Base-by-base conservation (phyloP, 164 flowering plant genomes). In the Euptelea pleiosperma region DNA sequence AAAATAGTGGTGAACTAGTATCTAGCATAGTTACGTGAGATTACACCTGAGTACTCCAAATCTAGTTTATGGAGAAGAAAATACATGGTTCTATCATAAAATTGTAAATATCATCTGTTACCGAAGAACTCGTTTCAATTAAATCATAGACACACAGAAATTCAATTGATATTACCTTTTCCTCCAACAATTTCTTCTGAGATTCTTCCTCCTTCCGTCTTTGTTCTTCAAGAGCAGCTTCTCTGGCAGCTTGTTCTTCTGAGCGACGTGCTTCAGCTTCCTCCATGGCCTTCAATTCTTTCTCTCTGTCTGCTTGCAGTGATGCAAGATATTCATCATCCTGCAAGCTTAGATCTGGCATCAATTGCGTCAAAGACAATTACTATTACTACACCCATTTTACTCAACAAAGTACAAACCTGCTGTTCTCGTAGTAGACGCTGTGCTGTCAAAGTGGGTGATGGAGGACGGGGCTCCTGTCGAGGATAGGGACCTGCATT, bases 301-400 rank as follows among this genome's bases (percentile, higher is more conserved):
- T 93, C 65, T 88, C 97, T 76, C 78, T 72, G 71, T 90, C 99
- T 60, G 97, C 97, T 85, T 83, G 88, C 56, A 91, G 65, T 25
- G 99, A 70, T 65, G 97, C 96, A 72, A 85, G 75, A 70, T 88
- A 94, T 58, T 85, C 97, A 67, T 91, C 97, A 75, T 94, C 97
- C 99, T 90, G 77, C 62, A 78, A 45, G 51, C 22, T 48, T 44
- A 63, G n/a, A 40, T 3, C n/a, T 24, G 30, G 22, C 12, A 58
- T 44, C 44, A 47, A 22, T 29, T 4, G 29, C 9, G 10, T 43
- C n/a, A 41, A 26, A 28, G 10, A 28, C 1, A 33, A 41, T 21
- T 3, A 19, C n/a, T n/a, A n/a, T 8, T 54, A 24, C n/a, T 10
- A 48, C 1, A 45, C 40, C 10, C 19, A 28, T 58, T 18, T 42